Evolutionary conservation across 345 rosid species (phyloP).

Genomic region (Linum lewisii): DNA sequence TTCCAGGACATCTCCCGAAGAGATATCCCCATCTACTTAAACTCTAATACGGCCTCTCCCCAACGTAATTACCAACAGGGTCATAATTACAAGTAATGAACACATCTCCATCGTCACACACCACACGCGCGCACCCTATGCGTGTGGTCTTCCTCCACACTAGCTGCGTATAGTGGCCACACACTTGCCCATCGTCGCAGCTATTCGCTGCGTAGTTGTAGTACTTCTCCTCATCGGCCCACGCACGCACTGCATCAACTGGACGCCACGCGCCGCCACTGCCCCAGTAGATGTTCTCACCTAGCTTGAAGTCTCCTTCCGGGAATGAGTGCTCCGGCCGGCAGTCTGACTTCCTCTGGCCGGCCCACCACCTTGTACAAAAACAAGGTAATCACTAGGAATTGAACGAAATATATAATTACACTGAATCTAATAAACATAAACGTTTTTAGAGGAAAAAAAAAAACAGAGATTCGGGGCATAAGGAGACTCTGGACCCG

Average conservation of each 20-base stretch:
- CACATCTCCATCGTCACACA: slow-evolving; percentile 66
- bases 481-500: no score
- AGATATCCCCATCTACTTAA: no score
- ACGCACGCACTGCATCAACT: slow-evolving; percentile 47
- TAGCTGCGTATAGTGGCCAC: slow-evolving; percentile 86
- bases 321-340: slow-evolving; percentile 53
- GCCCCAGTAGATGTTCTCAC: slow-evolving; percentile 85
- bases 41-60: slow-evolving; percentile 65
- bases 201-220: slow-evolving; percentile 44
- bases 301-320: slow-evolving; percentile 46
- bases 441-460: no score
- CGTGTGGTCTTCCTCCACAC: slow-evolving; percentile 63
- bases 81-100: slow-evolving; percentile 91
- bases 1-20: no score
- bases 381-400: no score
- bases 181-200: slow-evolving; percentile 53
- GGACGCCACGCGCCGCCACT: slow-evolving; percentile 58
- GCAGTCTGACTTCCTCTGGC: slow-evolving; percentile 53
- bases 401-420: no score
- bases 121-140: slow-evolving; percentile 69
- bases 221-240: slow-evolving; percentile 73
- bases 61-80: slow-evolving; percentile 77
- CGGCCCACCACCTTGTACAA: slow-evolving; percentile 72
- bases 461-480: no score
- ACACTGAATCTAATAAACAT: no score